Base-by-base conservation (phyloP, 805 yeast species). In the Dipodascus albidus region DNA sequence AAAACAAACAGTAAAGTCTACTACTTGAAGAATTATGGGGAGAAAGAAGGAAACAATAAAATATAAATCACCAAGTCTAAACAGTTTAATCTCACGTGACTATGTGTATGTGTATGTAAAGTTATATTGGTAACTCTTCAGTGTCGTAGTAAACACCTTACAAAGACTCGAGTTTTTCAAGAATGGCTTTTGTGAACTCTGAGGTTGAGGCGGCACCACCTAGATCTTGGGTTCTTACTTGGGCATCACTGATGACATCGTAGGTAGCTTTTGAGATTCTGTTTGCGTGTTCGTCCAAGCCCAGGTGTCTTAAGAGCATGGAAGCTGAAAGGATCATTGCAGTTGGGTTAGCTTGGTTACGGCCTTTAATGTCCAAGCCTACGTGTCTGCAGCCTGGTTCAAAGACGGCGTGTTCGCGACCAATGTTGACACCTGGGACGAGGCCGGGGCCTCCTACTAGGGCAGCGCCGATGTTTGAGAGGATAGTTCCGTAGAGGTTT, bases 351-450 rank as follows among this genome's bases (percentile, higher is more conserved):
- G 98, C 98, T 59, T 87, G 79, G 78, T 88, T 86, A 74, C 87
- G 81, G 68, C 96, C 97, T 78, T 87, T 79, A 71, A 93, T 87
- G 73, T 91, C 97, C 64, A 91, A 79, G 74, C 98, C 98, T 66
- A 90, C 98, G 77, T 90, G 98, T 80, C 99, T 87, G 76, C 97
- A 90, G 75, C 98, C 99, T 66, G 99, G 98, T 79, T 91, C 99
- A 73, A 93, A 91, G 58, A 91, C 95, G 54, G 98, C 98, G 71
- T 85, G 84, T 66, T 91, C 97, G 73, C 96, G 85, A 74, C 99
- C 99, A 62, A 87, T 90, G 79, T 89, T 88, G 67, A 95, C 96
- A 74, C 98, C 98, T 64, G 99, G 97, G 54, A 91, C 96, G 65
- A 91, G 78, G 73, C 98, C 98, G 70, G 98, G 97, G 64, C 97